A percentile compares a stretch with the other conserved stretches of the same genome.
phyloP scores from a whole-genome alignment of 768 basidiomycete species.

The Pleurotus tuber-regium region DNA sequence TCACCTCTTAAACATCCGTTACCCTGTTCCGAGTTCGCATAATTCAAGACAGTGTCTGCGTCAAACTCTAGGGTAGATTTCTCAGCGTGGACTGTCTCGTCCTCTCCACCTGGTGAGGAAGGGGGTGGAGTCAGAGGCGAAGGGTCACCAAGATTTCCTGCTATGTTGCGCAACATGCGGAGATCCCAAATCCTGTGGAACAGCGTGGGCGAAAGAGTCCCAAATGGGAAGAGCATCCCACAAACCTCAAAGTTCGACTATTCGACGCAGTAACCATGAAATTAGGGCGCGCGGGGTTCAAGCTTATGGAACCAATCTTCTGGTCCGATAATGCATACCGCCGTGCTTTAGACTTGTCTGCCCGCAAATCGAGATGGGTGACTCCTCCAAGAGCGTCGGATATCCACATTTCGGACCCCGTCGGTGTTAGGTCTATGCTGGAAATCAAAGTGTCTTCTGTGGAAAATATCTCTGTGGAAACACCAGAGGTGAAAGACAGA shows the following conservation, averaged over 20 bases:
- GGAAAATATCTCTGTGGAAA: conserved; percentile 68
- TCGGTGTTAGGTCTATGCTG: conserved; percentile 66
- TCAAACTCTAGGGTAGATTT: conserved; percentile 31
- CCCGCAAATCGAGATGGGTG: conserved; percentile 75
- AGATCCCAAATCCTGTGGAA: conserved; percentile 72
- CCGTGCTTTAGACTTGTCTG: conserved; percentile 50
- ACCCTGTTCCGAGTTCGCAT: conserved; percentile 49
- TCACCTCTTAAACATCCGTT: conserved; percentile 57
- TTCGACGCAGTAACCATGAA: conserved; percentile 78
- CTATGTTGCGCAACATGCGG: conserved; percentile 55
- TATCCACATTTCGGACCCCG: conserved; percentile 82
- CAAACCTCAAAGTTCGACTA: conserved; percentile 66
- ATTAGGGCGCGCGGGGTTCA: conserved; percentile 69
- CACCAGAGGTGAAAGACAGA: conserved; percentile 69
- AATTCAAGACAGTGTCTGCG: conserved; percentile 44
- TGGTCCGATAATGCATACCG: conserved; percentile 65
- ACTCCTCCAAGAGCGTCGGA: conserved; percentile 71
- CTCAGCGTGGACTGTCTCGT: too few relatives aligned
- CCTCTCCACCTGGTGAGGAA: conserved; percentile 21
- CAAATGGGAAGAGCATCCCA: not conserved
- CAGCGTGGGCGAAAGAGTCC: not conserved
- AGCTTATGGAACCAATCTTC: conserved; percentile 78
- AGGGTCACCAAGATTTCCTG: conserved; percentile 29
- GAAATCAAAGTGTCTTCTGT: conserved; percentile 61
- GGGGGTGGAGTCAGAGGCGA: conserved; percentile 23